A percentile compares a stretch with the other conserved stretches of the same genome.
Conservation (phyloP, 768 basidiomycete genomes). For the Crepidotus variabilis region DNA sequence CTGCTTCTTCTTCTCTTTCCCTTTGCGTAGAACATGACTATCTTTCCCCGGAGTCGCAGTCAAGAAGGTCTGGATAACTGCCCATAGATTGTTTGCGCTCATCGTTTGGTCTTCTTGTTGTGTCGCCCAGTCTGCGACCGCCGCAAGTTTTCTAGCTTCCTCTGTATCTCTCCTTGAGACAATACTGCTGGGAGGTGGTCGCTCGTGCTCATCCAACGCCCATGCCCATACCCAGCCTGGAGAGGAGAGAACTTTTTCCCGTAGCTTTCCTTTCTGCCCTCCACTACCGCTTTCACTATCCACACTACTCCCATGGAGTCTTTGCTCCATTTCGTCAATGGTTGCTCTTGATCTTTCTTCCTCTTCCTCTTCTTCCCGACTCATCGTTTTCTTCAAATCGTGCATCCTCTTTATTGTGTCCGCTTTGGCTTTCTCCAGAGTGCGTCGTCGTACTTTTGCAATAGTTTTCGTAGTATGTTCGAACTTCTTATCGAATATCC, state of each 20-base stretch:
- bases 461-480: slow-evolving; percentile 49
- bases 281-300: neutral
- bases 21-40: slow-evolving; percentile 15
- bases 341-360: slow-evolving; percentile 9
- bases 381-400: slow-evolving; percentile 39
- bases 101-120: slow-evolving; percentile 53
- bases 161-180: slow-evolving; percentile 84
- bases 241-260: slow-evolving; percentile 35
- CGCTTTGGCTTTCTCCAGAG: slow-evolving; percentile 59
- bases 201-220: slow-evolving; percentile 76
- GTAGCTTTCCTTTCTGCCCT: slow-evolving; percentile 16
- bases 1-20: slow-evolving; percentile 1
- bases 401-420: slow-evolving; percentile 55
- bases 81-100: slow-evolving; percentile 74
- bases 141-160: slow-evolving; percentile 71
- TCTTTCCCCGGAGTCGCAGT: slow-evolving; percentile 47
- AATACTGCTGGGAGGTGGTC: slow-evolving; percentile 89
- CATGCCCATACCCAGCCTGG: slow-evolving; percentile 79
- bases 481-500: slow-evolving; percentile 67
- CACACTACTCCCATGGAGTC: too few relatives aligned
- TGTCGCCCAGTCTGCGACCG: slow-evolving; percentile 66
- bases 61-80: slow-evolving; percentile 59
- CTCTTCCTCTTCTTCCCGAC: slow-evolving; percentile 19
- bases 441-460: slow-evolving; percentile 62
- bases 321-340: neutral